Evolutionary conservation across 1,284 basidiomycete genomes (phyloP).

Genomic region (Cryptococcus sp.): DNA sequence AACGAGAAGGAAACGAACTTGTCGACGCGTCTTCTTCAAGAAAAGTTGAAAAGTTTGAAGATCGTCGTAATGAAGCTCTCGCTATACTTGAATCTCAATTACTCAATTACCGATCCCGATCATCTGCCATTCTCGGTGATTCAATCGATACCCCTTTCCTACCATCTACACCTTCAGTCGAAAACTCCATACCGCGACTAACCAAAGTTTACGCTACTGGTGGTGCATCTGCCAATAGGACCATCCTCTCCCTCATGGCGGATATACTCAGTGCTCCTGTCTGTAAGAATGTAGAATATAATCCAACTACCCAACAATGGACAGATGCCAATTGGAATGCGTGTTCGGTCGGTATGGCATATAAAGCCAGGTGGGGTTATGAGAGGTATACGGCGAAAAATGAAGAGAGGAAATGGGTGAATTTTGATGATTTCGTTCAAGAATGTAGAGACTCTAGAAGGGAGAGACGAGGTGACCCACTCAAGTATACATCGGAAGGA

Average conservation of each 20-base stretch:
- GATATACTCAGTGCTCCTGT: conserved; percentile 72
- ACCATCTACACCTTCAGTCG: conserved; percentile 17
- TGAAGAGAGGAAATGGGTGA: conserved; percentile 11
- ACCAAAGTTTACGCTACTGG: conserved; percentile 72
- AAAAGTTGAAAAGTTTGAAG: conserved; percentile 37
- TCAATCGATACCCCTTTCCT: conserved; percentile 38
- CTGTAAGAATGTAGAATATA: conserved; percentile 45
- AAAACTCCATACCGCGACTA: conserved; percentile 51
- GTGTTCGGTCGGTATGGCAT: conserved; percentile 44
- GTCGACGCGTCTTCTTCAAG: conserved; percentile 16
- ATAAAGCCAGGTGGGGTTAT: conserved; percentile 45
- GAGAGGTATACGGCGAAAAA: conserved; percentile 15
- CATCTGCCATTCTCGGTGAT: conserved; percentile 58
- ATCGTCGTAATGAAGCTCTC: conserved; percentile 59
- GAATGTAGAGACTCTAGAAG: conserved; percentile 17
- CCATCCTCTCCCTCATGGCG: conserved; percentile 69
- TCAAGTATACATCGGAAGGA: conserved; percentile 1
- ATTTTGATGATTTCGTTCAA: conserved; percentile 24
- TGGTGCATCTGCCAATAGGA: conserved; percentile 69
- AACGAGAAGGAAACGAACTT: conserved; percentile 8
- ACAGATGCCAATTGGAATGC: conserved; percentile 37
- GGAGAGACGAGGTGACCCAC: not conserved
- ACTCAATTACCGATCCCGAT: conserved; percentile 49
- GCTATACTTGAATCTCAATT: conserved; percentile 83
- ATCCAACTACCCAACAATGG: conserved; percentile 38